Evolutionary conservation across 805 yeast genomes (phyloP).

Genomic region (Saccharomyces jurei): DNA sequence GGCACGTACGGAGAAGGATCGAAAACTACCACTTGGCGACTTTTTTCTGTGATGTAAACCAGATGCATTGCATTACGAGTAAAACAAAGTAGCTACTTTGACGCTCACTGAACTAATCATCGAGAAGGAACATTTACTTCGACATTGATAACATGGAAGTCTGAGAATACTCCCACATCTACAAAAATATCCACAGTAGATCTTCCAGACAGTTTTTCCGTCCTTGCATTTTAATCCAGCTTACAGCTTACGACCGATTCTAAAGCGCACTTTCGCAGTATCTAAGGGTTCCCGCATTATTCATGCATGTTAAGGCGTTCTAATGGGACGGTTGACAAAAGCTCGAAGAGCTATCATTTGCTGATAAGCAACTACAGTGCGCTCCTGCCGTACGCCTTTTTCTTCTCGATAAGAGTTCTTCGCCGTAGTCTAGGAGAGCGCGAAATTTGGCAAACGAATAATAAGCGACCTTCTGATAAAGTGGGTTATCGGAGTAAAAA

Average conservation of each 20-base stretch:
- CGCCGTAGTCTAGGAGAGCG: background rate
- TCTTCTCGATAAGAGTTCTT: background rate
- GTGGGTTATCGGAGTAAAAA: background rate
- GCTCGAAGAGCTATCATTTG: background rate
- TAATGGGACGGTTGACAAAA: background rate
- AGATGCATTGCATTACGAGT: background rate
- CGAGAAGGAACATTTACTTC: background rate
- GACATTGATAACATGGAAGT: background rate
- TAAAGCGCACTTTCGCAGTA: background rate
- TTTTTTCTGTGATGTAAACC: background rate
- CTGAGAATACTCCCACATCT: background rate
- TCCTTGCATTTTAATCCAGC: background rate
- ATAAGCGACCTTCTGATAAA: background rate
- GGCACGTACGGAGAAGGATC: background rate
- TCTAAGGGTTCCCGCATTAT: background rate
- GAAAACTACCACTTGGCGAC: background rate
- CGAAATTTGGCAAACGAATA: background rate
- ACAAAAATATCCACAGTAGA: background rate
- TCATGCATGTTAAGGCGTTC: background rate
- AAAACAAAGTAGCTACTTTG: background rate
- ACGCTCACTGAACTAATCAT: background rate
- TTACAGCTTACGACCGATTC: background rate
- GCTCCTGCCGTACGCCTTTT: background rate
- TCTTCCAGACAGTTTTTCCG: background rate
- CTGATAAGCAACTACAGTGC: background rate